phyloP scores from a whole-genome alignment of 441 rosid species.

The Adansonia gregorii region DNA sequence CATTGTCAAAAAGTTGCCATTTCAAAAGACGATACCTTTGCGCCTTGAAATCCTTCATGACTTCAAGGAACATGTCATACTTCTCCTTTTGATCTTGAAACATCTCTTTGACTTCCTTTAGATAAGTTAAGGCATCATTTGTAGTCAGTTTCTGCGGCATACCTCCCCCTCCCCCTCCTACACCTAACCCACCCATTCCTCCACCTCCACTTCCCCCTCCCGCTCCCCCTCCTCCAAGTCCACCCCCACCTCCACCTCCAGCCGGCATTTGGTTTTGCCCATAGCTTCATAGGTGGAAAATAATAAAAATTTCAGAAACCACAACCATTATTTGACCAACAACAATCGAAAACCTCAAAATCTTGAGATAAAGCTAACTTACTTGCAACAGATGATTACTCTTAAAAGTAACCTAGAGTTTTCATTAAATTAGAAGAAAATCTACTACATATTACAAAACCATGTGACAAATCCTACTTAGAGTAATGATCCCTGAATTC shows the following conservation, averaged over 20 bases:
- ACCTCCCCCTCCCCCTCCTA: conserved; percentile 25
- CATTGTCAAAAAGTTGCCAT: background rate
- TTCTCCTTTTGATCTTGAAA: conserved; percentile 94
- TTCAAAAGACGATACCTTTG: conserved; percentile 55
- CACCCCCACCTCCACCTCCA: conserved; percentile 32
- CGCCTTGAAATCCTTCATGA: conserved; percentile 99
- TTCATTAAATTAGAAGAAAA: background rate
- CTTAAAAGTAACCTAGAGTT: background rate
- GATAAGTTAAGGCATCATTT: conserved; percentile 82
- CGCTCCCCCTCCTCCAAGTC: conserved; percentile 41
- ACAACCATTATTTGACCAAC: conserved; percentile 10
- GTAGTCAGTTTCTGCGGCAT: conserved; percentile 80
- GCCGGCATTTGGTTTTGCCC: conserved; percentile 67
- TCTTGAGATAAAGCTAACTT: background rate
- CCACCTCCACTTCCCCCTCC: conserved; percentile 39
- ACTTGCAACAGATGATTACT: conserved; percentile 2
- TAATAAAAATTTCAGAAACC: conserved; percentile 9
- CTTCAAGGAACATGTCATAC: conserved; percentile 90
- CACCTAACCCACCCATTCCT: conserved; percentile 43
- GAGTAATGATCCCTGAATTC: background rate
- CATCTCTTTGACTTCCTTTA: conserved; percentile 93
- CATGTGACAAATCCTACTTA: background rate
- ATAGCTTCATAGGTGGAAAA: conserved; percentile 48
- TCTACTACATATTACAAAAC: conserved; percentile 11
- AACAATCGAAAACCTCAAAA: background rate